A percentile compares a stretch with the other conserved stretches of the same genome.
Conservation (phyloP, 805 yeast species). For the Clavispora vitiphila region DNA sequence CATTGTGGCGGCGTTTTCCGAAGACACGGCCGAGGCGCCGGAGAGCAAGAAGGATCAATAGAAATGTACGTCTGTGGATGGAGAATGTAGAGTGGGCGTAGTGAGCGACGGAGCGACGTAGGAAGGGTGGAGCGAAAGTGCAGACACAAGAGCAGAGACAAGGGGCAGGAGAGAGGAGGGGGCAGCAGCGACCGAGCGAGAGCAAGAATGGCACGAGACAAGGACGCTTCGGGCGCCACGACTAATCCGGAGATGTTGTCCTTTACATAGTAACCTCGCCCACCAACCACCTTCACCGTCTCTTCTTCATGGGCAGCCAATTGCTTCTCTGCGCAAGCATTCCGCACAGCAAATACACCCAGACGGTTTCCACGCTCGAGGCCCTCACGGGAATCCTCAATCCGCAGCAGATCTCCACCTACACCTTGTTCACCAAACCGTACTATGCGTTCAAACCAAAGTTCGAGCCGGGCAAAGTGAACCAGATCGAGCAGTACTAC, state of each 20-base stretch:
- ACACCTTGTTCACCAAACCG: constrained; percentile 47
- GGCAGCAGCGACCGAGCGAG: background rate
- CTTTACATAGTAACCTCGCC: background rate
- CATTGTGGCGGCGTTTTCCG: constrained; percentile 69
- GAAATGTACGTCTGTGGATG: background rate
- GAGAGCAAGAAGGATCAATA: constrained; percentile 34
- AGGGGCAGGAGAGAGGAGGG: background rate
- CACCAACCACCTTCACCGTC: background rate
- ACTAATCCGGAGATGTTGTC: too few species aligned
- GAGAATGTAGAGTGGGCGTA: background rate
- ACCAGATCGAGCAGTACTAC: constrained; percentile 52
- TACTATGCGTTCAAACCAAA: constrained; percentile 49
- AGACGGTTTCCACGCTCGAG: constrained; percentile 43
- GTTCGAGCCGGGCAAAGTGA: constrained; percentile 50
- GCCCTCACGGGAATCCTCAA: constrained; percentile 47
- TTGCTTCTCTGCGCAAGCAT: constrained; percentile 43
- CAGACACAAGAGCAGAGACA: too few species aligned
- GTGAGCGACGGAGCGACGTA: too few species aligned
- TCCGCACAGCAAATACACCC: constrained; percentile 36
- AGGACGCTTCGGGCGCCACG: too few species aligned
- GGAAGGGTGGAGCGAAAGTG: too few species aligned
- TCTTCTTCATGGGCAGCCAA: constrained; percentile 48
- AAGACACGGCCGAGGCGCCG: constrained; percentile 39
- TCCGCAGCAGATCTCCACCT: constrained; percentile 43
- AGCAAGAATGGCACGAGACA: too few species aligned